These are phyloP conservation scores for Clavariopsis aquatica DNA, from an alignment of 495 filamentous ascomycete genomes.

Conservation along the genomic window DNA sequence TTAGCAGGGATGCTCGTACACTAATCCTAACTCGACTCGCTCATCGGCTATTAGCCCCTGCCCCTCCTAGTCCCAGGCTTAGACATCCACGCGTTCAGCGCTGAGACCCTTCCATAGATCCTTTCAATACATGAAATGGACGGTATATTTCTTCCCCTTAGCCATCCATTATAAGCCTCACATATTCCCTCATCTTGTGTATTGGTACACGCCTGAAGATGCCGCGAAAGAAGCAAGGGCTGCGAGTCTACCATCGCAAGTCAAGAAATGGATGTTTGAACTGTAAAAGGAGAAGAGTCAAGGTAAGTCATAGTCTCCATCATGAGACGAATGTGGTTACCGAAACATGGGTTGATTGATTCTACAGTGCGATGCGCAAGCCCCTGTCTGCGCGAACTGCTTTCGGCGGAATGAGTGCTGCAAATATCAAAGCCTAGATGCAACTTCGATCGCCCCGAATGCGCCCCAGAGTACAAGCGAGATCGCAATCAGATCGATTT, in stretches of 20 bases:
- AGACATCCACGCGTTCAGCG: background rate
- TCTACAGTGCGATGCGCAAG: slow-evolving; percentile 17
- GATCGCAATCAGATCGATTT: background rate
- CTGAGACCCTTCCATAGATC: too few relatives aligned
- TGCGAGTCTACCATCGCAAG: slow-evolving; percentile 31
- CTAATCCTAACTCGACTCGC: background rate
- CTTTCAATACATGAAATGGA: background rate
- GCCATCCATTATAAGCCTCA: background rate
- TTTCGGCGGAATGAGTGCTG: slow-evolving; percentile 21
- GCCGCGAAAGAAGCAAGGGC: slow-evolving; percentile 19
- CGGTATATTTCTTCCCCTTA: background rate
- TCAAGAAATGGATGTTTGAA: slow-evolving; percentile 23
- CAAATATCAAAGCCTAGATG: slow-evolving; percentile 15
- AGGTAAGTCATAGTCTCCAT: slow-evolving; percentile 1
- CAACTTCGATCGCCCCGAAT: background rate
- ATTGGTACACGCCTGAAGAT: slow-evolving; percentile 3
- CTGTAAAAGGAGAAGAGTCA: slow-evolving; percentile 26
- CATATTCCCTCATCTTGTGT: background rate
- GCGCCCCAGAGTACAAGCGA: background rate
- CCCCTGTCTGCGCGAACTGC: slow-evolving; percentile 28
- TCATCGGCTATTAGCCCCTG: background rate
- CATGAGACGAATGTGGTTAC: background rate
- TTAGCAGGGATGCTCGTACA: slow-evolving; percentile 11
- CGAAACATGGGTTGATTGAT: background rate
- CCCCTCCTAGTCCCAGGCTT: background rate